Evolutionary conservation across 192 early-diverging fungal species (phyloP), one percentile per base, ranked within the genome.

Genomic region (Coemansia sp.): DNA sequence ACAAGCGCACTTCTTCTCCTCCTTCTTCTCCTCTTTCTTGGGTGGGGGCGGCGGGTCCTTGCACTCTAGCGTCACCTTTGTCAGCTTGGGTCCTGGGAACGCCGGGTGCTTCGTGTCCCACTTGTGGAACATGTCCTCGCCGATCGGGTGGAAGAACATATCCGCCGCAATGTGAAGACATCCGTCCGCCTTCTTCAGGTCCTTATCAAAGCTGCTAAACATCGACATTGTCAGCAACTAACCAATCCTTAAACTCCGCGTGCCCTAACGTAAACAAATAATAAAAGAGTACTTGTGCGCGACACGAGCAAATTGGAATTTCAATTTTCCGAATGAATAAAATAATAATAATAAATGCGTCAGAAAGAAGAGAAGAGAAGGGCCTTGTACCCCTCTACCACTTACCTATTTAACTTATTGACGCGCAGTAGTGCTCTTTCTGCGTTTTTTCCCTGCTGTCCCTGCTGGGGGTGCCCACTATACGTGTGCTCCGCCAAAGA

Each of bases 81-180:
- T 73, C 44, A 78, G 72, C 75, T 77, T 83, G 65, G 80, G 75
- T 2, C 80, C 80, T 4, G 80, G 80, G 63, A 83, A 83, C 59
- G 80, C 55, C 67, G 80, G 80, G 46, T 83, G 80, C 29, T 77
- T 72, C 41, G 73, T 73, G 66, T 78, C 76, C 80, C 80, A 83
- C 29, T 78, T 74, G 72, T 83, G 80, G 70, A 83, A 83, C 17
- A 77, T 77, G 69, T 83, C 80, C 69, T 83, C 75, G 58, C 67
- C 64, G 57, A 77, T 74, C 29, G 80, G 80, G 29, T 83, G 80
- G 69, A 83, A 83, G 63, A 83, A 83, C 80, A 83, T 83, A 57
- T 83, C 80, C 19, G 80, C 80, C 0, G 80, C 80, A 72, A 76
- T 75, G 81, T 84, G 81, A 58, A 78, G 70, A 42, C 81, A 84